Base-by-base conservation (phyloP, 257 asterid species). In the Capsicum chinense region DNA sequence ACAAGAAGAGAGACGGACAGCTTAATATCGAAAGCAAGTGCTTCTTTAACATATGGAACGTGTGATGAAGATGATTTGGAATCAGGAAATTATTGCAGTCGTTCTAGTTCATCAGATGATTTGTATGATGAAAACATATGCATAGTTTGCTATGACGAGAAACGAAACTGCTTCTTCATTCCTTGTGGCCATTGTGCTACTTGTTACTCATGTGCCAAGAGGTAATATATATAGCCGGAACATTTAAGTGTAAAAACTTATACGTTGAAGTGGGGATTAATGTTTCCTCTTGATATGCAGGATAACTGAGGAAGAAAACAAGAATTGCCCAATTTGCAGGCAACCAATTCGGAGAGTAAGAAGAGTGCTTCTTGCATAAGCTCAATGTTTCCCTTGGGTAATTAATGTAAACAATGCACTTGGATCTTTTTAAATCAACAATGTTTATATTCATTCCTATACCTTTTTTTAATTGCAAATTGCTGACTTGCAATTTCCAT, bases 131-230 rank as follows among this genome's bases (percentile, higher is more conserved):
- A 91, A 39, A 93, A 89, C 21, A 87, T 92, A 9, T 95, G 98
- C 17, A 93, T 92, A 4, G 91, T 95, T 56, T 95, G 98, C 80
- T 95, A 90, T 37, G 97, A 93, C 3, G 86, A 87, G 2, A 88
- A 60, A 2, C 79, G 93, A 74, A 89, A 87, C 9, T 93, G 97
- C 84, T 91, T 91, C 88, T 95, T 92, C 57, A 58, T 90, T 79
- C 98, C 98, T 12, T 93, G 98, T 47, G 97, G 95, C 0, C 98
- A 95, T 57, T 91, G 89, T 19, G 85, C 92, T 35, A 81, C 98
- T 0, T 95, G 97, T 86, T 74, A 84, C 85, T 10, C 63, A 16
- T 95, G 98, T 71, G 93, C 97, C 68, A 76, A 85, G 13, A 90
- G 97, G 98, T 94, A 85, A 21, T 19, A 4, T 58, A 11, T 39